Evolutionary conservation across 192 early-diverging fungal genomes (phyloP).

Genomic region (Rhizophlyctis rosea): DNA sequence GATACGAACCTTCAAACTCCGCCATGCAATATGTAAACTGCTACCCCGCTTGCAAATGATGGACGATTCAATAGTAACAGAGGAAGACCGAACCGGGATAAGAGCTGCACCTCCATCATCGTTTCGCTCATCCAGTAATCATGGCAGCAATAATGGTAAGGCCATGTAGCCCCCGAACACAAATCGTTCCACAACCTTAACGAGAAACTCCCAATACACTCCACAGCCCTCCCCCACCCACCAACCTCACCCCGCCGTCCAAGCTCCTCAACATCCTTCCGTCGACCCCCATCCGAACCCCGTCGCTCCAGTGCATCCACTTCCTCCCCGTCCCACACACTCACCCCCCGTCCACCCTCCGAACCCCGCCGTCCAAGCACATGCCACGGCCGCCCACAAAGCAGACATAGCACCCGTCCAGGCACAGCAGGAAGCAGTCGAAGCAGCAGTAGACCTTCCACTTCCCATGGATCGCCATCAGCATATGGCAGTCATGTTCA

Average conservation of each 20-base stretch:
- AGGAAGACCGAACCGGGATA: neutral
- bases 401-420: constrained; percentile 3
- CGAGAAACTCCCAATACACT: too few species aligned
- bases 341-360: neutral
- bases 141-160: neutral
- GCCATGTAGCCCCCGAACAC: neutral
- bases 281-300: neutral
- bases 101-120: neutral
- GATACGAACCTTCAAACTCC: neutral
- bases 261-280: neutral
- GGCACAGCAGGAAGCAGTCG: constrained; percentile 3
- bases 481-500: neutral
- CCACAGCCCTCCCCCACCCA: neutral
- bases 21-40: constrained; percentile 5
- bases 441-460: too few species aligned
- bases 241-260: constrained; percentile 5
- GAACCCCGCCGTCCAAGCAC: constrained; percentile 4
- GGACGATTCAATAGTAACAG: constrained; percentile 29
- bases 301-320: constrained; percentile 10
- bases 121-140: neutral
- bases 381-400: constrained; percentile 2
- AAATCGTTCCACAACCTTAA: neutral
- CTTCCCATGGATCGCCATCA: constrained; percentile 1
- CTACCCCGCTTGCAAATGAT: constrained; percentile 28
- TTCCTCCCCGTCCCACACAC: constrained; percentile 1